Evolutionary conservation across 2,329 filamentous ascomycete species (phyloP), one percentile per base, ranked within the genome.

Genomic region (Clarireedia sp.): DNA sequence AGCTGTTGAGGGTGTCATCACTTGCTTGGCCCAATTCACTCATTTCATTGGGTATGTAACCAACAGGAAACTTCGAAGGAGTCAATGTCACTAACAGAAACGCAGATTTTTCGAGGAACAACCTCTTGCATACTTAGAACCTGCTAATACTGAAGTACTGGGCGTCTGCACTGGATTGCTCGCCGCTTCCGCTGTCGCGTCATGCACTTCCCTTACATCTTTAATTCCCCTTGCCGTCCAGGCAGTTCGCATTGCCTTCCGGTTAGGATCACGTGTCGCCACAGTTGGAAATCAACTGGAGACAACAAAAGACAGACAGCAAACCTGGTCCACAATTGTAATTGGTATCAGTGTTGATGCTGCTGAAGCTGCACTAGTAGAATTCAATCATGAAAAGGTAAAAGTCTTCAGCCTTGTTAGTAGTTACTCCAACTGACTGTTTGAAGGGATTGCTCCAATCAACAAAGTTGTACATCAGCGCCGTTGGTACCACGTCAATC

Each of bases 31-130:
- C 53, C 83, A 87, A 68, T 69, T 88, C 52, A 80, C 79, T 48
- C 83, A 87, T 67, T 87, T 84, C 69, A 84, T 88, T 60, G 81
- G 85, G 77, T 85, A 74, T 63, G 79, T 72, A n/a, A 19, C 7
- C 19, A 5, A 4, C 44, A 6, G 24, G n/a, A 33, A 44, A 14
- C 9, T 10, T 5, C 1, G 19, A 29, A 5, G 1, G 2, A 5
- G 10, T 26, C 7, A 10, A 45, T 19, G 4, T 19, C 40, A 19
- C 29, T 55, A 24, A 57, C 19, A 5, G 43, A 29, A 24, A 23
- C 19, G 14, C 29, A 54, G 38, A 50, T 57, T 57, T 26, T 57
- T 57, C 7, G 54, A 55, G 24, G 48, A 45, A 40, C 21, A 51
- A 16, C 54, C 48, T 33, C 40, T 51, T 29, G n/a, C 19, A 29